Conservation (phyloP, 2,329 filamentous ascomycete species). For the Periconia sp. region DNA sequence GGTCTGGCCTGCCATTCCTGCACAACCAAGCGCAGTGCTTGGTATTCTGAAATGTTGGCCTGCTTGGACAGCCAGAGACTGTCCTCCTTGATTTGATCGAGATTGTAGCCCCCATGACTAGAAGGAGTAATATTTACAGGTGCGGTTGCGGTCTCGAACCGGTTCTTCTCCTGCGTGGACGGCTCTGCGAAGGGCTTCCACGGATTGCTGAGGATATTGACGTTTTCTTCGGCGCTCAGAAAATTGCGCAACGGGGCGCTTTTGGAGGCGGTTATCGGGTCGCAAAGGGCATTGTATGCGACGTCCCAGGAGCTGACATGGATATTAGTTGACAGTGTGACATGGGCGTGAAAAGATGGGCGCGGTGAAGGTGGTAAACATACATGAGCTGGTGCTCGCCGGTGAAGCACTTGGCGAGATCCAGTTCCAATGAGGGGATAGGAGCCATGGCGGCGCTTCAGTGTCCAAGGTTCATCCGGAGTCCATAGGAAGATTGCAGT, state of each 20-base stretch:
- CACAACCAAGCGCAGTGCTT: slow-evolving; percentile 76
- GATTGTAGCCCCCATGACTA: slow-evolving; percentile 66
- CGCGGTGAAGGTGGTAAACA: slow-evolving; percentile 39
- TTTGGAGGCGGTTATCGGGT: slow-evolving; percentile 47
- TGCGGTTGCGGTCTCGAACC: slow-evolving; percentile 82
- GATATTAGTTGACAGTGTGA: slow-evolving; percentile 19
- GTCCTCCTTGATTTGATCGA: slow-evolving; percentile 81
- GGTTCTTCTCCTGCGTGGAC: slow-evolving; percentile 64
- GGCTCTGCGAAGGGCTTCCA: slow-evolving; percentile 67
- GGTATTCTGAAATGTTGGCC: slow-evolving; percentile 75
- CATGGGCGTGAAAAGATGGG: neutral
- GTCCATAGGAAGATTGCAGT: slow-evolving; percentile 33
- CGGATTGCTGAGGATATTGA: slow-evolving; percentile 68
- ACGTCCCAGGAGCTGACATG: slow-evolving; percentile 62
- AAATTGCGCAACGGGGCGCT: slow-evolving; percentile 61
- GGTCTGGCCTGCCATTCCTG: slow-evolving; percentile 82
- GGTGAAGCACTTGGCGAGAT: slow-evolving; percentile 80
- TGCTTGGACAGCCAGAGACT: slow-evolving; percentile 82
- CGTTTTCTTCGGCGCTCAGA: slow-evolving; percentile 69
- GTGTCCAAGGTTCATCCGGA: slow-evolving; percentile 26
- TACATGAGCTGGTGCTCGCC: slow-evolving; percentile 81
- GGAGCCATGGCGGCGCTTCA: slow-evolving; percentile 42
- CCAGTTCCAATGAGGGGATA: slow-evolving; percentile 56
- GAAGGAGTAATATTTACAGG: slow-evolving; percentile 80
- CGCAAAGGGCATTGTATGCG: slow-evolving; percentile 57